A percentile compares a stretch with the other conserved stretches of the same genome.
Conservation (phyloP, 2,329 filamentous ascomycete genomes). For the Fusarium ramigenum region DNA sequence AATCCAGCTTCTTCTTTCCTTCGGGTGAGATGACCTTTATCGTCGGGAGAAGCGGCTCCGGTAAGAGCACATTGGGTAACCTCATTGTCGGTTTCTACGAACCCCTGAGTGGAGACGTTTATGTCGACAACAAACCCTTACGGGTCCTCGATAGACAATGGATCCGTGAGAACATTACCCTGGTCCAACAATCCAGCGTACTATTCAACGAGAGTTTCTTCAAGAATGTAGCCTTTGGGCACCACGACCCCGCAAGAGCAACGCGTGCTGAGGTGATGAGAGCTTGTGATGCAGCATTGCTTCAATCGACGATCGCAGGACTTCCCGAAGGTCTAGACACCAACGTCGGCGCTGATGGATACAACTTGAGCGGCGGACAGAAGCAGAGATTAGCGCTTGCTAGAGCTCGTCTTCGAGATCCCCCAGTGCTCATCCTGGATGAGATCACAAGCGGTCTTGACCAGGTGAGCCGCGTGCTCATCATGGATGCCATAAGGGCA, state of each 20-base stretch:
- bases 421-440: slow-evolving; percentile 84
- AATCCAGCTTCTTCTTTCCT: slow-evolving; percentile 74
- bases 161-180: slow-evolving; percentile 79
- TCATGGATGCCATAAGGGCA: slow-evolving; percentile 78
- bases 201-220: slow-evolving; percentile 85
- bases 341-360: slow-evolving; percentile 73
- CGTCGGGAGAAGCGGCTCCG: slow-evolving; percentile 87
- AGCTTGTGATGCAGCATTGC: slow-evolving; percentile 73
- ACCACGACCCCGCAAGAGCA: slow-evolving; percentile 57
- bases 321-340: slow-evolving; percentile 80
- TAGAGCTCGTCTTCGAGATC: slow-evolving; percentile 78
- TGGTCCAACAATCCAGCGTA: slow-evolving; percentile 84
- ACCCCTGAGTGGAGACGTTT: slow-evolving; percentile 70
- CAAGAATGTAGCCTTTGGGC: slow-evolving; percentile 81
- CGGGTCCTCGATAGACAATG: slow-evolving; percentile 72
- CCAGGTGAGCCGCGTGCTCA: slow-evolving; percentile 69
- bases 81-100: slow-evolving; percentile 82
- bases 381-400: slow-evolving; percentile 84
- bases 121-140: slow-evolving; percentile 72
- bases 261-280: slow-evolving; percentile 64
- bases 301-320: slow-evolving; percentile 72
- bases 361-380: slow-evolving; percentile 83
- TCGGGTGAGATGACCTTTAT: slow-evolving; percentile 80
- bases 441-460: slow-evolving; percentile 91
- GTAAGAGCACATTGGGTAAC: slow-evolving; percentile 89